A percentile compares a stretch with the other conserved stretches of the same genome.
phyloP scores from a whole-genome alignment of 441 rosid genomes.

The Pelargonium citronellum region DNA sequence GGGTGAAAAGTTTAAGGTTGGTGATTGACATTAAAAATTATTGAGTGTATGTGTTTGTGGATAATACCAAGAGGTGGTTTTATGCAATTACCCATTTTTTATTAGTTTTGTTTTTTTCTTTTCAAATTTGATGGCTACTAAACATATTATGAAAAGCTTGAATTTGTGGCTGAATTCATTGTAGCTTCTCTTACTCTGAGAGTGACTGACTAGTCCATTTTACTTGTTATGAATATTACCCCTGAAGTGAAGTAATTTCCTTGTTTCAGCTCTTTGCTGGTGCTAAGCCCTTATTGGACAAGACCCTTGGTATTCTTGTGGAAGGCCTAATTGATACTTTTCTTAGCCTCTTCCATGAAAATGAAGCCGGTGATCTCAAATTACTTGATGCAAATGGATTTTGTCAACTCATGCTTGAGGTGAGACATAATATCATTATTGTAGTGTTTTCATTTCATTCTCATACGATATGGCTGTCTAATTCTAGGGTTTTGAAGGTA shows the following conservation, averaged over 20 bases:
- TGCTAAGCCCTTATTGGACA: slow-evolving; percentile 86
- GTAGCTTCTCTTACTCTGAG: background rate
- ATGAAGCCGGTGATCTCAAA: slow-evolving; percentile 51
- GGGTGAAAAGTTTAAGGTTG: no score
- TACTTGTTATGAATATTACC: background rate
- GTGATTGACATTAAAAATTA: no score
- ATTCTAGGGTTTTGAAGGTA: background rate
- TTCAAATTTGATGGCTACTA: no score
- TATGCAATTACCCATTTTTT: no score
- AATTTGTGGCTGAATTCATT: background rate
- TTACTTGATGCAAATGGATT: slow-evolving; percentile 87
- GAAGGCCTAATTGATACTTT: slow-evolving; percentile 94
- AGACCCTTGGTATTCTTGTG: slow-evolving; percentile 87
- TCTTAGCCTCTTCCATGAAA: slow-evolving; percentile 71
- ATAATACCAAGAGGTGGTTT: no score
- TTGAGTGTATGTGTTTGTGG: no score
- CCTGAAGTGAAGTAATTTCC: slow-evolving; percentile 4
- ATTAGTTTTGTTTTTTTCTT: no score
- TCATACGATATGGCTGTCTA: background rate
- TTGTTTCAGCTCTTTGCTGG: slow-evolving; percentile 74
- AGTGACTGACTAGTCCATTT: background rate
- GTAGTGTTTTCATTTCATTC: slow-evolving; percentile 15
- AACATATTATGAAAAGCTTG: no score
- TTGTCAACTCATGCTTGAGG: slow-evolving; percentile 98
- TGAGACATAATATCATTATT: slow-evolving; percentile 22